A percentile compares a stretch with the other conserved stretches of the same genome.
These are phyloP conservation scores for Pinus albicaulis DNA, from an alignment of 75 land plant species.

Conservation along the genomic window DNA sequence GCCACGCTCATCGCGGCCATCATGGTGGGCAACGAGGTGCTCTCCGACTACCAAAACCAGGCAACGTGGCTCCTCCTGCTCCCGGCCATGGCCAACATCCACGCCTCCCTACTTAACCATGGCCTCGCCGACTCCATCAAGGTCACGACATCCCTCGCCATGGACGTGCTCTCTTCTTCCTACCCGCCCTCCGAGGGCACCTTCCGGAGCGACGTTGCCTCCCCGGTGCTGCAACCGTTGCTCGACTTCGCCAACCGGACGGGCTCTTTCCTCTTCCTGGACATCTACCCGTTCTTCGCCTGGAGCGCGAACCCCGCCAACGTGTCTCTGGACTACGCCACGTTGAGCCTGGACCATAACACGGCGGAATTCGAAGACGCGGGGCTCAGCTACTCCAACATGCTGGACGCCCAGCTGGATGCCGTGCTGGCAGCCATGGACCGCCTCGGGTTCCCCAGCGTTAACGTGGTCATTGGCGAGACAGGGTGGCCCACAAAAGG, in stretches of 20 bases:
- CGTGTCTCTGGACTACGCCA: constrained; percentile 44
- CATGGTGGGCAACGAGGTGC: constrained; percentile 55
- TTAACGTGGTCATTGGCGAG: constrained; percentile 55
- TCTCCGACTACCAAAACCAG: constrained; percentile 7
- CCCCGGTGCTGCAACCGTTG: constrained; percentile 27
- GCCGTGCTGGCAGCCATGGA: constrained; percentile 53
- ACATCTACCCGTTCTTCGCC: constrained; percentile 61
- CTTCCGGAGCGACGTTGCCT: constrained; percentile 23
- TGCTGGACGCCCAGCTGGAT: constrained; percentile 63
- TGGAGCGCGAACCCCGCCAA: constrained; percentile 19
- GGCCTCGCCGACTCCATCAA: constrained; percentile 21
- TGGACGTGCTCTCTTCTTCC: constrained; percentile 23
- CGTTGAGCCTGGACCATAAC: constrained; percentile 11
- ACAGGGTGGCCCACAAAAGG: constrained; percentile 77
- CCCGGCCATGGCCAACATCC: constrained; percentile 43
- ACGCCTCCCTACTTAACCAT: constrained; percentile 25
- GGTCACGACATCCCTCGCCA: constrained; percentile 43
- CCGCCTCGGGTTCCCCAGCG: constrained; percentile 21
- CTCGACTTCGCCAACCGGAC: constrained; percentile 33
- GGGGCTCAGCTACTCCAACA: constrained; percentile 29
- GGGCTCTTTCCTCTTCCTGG: constrained; percentile 51
- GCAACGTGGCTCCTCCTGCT: constrained; percentile 6
- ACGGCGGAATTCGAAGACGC: constrained; percentile 8
- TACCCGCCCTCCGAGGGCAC: constrained; percentile 57
- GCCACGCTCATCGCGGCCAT: constrained; percentile 31